Conservation (phyloP, 2,329 filamentous ascomycete species). For the Microcera coccophila region DNA sequence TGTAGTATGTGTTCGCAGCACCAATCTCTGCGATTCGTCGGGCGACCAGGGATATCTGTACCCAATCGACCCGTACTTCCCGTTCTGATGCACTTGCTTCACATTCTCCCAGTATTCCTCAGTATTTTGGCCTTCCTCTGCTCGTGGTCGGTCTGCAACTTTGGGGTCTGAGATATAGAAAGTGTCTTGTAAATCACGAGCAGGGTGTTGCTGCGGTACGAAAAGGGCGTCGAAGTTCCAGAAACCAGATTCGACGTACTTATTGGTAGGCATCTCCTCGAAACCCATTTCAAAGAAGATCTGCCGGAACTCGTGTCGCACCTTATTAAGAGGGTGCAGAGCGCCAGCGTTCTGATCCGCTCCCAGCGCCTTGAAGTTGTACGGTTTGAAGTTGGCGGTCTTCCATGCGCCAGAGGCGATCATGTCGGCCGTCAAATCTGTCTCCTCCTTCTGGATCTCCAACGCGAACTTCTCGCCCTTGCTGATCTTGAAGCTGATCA, state of each 20-base stretch:
- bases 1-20: slow-evolving; percentile 94
- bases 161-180: slow-evolving; percentile 95
- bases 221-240: slow-evolving; percentile 99
- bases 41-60: slow-evolving; percentile 93
- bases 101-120: slow-evolving; percentile 86
- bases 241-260: slow-evolving; percentile 94
- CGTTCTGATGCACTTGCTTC: slow-evolving; percentile 79
- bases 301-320: slow-evolving; percentile 89
- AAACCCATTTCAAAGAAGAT: slow-evolving; percentile 99
- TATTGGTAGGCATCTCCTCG: slow-evolving; percentile 93
- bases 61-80: slow-evolving; percentile 91
- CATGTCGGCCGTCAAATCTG: slow-evolving; percentile 93
- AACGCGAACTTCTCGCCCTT: slow-evolving; percentile 88
- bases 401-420: slow-evolving; percentile 85
- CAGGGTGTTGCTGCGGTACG: slow-evolving; percentile 92
- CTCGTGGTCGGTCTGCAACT: slow-evolving; percentile 64
- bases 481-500: slow-evolving; percentile 74
- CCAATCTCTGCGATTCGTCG: slow-evolving; percentile 80
- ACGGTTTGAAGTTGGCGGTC: slow-evolving; percentile 77
- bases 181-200: slow-evolving; percentile 94
- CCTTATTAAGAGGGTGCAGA: slow-evolving; percentile 79
- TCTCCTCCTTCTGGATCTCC: slow-evolving; percentile 88
- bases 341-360: slow-evolving; percentile 59
- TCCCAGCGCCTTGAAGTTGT: slow-evolving; percentile 69
- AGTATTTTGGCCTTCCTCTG: slow-evolving; percentile 63